A percentile compares a stretch with the other conserved stretches of the same genome.
These are phyloP conservation scores for Umbelopsis vinacea DNA, from an alignment of 192 early-diverging fungal species.

Conservation along the genomic window DNA sequence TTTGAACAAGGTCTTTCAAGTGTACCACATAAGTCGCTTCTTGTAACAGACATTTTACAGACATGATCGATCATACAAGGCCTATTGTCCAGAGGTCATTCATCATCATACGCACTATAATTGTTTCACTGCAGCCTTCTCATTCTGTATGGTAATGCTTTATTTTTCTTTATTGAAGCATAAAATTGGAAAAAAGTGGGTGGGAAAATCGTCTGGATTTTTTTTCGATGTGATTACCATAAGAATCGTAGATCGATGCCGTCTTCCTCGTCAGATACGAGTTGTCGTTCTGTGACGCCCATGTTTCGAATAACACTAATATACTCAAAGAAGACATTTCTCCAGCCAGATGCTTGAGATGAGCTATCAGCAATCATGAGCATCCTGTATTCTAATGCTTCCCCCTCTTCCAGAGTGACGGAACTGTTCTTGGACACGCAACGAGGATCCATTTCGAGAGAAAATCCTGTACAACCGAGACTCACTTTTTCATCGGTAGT, in stretches of 20 bases:
- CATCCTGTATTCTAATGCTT: conserved; percentile 7
- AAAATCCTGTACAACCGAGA: neutral
- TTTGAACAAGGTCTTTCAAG: too few species aligned
- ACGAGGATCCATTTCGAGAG: conserved; percentile 2
- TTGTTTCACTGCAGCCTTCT: too few species aligned
- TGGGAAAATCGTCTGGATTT: too few species aligned
- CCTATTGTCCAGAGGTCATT: too few species aligned
- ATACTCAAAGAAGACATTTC: conserved; percentile 9
- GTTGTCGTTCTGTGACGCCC: conserved; percentile 1
- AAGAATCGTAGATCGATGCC: conserved; percentile 8
- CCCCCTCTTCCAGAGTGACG: neutral
- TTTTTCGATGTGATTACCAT: neutral
- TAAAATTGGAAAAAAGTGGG: too few species aligned
- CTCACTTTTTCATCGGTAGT: neutral
- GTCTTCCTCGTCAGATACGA: neutral
- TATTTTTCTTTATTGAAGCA: too few species aligned
- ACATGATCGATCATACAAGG: too few species aligned
- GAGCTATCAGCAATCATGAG: conserved; percentile 8
- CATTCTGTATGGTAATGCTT: too few species aligned
- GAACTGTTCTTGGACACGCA: neutral
- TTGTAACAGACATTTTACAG: too few species aligned
- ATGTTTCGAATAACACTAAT: conserved; percentile 3
- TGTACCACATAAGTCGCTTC: too few species aligned
- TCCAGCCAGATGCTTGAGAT: neutral
- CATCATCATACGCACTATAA: too few species aligned